Evolutionary conservation across 1,284 basidiomycete genomes (phyloP).

Genomic region (Psilocybe mexicana): DNA sequence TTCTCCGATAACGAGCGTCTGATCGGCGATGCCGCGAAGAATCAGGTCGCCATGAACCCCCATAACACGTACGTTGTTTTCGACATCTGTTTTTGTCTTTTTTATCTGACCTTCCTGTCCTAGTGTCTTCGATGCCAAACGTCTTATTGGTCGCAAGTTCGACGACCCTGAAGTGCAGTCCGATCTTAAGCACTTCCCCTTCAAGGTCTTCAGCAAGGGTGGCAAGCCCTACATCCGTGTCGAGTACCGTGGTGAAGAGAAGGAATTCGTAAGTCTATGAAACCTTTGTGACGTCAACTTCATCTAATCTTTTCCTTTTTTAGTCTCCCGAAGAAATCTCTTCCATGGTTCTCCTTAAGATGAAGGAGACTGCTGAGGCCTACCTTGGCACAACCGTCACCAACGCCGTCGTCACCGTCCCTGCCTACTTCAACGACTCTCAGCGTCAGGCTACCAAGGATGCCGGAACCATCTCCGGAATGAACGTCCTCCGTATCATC

Average conservation of each 20-base stretch:
- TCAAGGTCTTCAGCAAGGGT: conserved; percentile 81
- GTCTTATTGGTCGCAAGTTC: conserved; percentile 47
- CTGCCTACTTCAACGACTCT: conserved; percentile 98
- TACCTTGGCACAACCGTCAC: conserved; percentile 86
- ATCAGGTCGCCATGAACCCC: conserved; percentile 90
- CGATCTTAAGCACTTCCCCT: conserved; percentile 96
- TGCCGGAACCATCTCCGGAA: conserved; percentile 85
- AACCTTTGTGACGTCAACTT: conserved; percentile 1
- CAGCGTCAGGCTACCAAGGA: conserved; percentile 97
- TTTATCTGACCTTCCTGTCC: conserved; percentile 24
- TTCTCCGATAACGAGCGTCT: conserved; percentile 94
- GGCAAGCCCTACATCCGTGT: conserved; percentile 91
- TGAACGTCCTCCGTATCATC: conserved; percentile 95
- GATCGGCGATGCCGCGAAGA: conserved; percentile 95
- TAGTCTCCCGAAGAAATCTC: conserved; percentile 96
- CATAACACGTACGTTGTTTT: conserved; percentile 59
- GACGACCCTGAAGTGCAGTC: conserved; percentile 88
- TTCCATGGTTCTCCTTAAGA: conserved; percentile 96
- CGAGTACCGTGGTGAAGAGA: conserved; percentile 88
- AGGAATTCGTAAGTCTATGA: conserved; percentile 80
- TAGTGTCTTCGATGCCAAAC: conserved; percentile 54
- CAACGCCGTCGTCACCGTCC: conserved; percentile 94
- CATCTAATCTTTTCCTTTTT: conserved; percentile 11
- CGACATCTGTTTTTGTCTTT: not conserved
- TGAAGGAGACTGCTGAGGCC: conserved; percentile 98